These are phyloP conservation scores for Yamadazyma conglobata DNA, from an alignment of 1,139 yeast genomes.

Conservation along the genomic window DNA sequence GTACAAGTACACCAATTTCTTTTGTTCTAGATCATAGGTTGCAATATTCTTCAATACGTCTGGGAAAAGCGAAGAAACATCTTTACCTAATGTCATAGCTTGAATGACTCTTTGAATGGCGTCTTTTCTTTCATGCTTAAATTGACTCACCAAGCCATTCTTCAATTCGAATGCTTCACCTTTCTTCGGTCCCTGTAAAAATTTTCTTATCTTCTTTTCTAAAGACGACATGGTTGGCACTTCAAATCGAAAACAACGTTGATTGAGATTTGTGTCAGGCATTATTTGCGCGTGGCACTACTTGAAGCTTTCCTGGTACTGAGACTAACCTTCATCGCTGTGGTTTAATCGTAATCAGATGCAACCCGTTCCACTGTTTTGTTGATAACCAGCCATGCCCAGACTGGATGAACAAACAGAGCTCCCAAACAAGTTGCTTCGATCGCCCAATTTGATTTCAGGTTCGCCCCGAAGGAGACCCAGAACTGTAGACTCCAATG, in stretches of 20 bases:
- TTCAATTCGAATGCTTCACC: constrained; percentile 89
- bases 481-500: constrained; percentile 6
- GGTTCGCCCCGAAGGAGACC: constrained; percentile 1
- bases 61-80: constrained; percentile 91
- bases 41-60: constrained; percentile 96
- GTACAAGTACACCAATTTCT: constrained; percentile 90
- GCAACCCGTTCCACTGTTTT: no score
- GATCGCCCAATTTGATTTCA: constrained; percentile 1
- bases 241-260: no score
- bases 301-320: no score
- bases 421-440: background rate
- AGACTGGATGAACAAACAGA: constrained; percentile 1
- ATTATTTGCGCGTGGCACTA: no score
- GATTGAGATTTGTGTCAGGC: no score
- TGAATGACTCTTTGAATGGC: constrained; percentile 96
- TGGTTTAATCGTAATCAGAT: no score
- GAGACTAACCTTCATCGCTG: no score
- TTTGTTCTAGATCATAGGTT: constrained; percentile 94
- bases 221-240: constrained; percentile 24
- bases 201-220: constrained; percentile 42
- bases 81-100: constrained; percentile 99
- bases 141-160: constrained; percentile 89
- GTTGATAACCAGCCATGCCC: no score
- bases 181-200: constrained; percentile 45
- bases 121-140: constrained; percentile 90